phyloP scores from a whole-genome alignment of 75 land plant species.

The Sequoiadendron giganteum region DNA sequence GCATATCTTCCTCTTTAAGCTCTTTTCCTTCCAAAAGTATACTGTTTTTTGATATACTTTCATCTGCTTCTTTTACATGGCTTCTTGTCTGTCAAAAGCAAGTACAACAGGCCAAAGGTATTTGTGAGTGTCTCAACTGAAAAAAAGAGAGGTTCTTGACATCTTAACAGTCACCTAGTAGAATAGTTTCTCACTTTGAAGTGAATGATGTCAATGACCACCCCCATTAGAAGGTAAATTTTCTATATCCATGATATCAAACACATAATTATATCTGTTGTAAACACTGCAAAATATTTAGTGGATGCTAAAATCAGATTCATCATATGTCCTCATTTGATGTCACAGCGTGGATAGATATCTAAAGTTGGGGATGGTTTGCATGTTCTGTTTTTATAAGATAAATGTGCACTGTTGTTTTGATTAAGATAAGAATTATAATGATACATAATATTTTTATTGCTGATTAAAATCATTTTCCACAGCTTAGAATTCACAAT shows the following conservation, averaged over 20 bases:
- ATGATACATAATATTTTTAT: neutral
- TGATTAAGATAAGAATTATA: neutral
- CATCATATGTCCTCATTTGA: neutral
- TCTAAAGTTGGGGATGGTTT: neutral
- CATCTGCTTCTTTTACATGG: neutral
- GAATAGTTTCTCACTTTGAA: neutral
- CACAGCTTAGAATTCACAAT: neutral
- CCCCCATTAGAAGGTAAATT: neutral
- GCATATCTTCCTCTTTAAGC: slow-evolving; percentile 5
- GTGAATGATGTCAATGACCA: neutral
- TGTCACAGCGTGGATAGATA: neutral
- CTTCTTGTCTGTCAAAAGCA: neutral
- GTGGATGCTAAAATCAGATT: neutral
- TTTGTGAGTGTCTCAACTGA: neutral
- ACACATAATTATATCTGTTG: neutral
- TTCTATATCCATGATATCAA: neutral
- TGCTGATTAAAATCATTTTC: neutral
- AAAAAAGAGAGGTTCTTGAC: neutral
- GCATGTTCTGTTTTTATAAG: neutral
- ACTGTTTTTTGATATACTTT: neutral
- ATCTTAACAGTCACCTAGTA: neutral
- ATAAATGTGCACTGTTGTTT: neutral
- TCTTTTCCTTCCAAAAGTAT: slow-evolving; percentile 5
- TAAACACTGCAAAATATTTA: neutral
- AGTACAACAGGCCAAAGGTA: neutral